Evolutionary conservation across 805 yeast species (phyloP).

Genomic region (Blastobotrys americana): DNA sequence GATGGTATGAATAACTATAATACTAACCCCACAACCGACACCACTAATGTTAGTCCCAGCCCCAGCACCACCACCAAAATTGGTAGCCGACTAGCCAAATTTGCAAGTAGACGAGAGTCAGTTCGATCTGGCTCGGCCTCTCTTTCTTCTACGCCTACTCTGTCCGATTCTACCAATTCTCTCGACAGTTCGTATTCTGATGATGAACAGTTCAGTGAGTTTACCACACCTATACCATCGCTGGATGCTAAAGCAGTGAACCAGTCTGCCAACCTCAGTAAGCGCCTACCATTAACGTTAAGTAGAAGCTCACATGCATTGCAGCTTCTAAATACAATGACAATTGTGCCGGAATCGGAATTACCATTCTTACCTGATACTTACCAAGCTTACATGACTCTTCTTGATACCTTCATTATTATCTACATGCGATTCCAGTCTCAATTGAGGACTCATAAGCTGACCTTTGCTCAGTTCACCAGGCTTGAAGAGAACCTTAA

Average conservation of each 20-base stretch:
- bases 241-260: not conserved
- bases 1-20: no score
- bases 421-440: conserved; percentile 5
- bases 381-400: conserved; percentile 12
- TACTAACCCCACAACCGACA: not conserved
- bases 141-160: not conserved
- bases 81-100: not conserved
- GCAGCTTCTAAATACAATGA: conserved; percentile 5
- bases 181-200: not conserved
- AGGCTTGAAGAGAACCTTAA: conserved; percentile 6
- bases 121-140: not conserved
- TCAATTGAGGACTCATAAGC: conserved; percentile 3
- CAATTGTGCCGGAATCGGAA: conserved; percentile 9
- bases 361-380: conserved; percentile 16
- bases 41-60: not conserved
- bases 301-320: conserved; percentile 4
- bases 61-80: not conserved
- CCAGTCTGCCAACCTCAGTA: not conserved
- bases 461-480: conserved; percentile 2
- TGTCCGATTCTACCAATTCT: not conserved
- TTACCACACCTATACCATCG: not conserved
- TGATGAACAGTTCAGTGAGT: not conserved
- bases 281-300: conserved; percentile 2
- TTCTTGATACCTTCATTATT: conserved; percentile 11
- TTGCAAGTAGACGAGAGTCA: not conserved